Evolutionary conservation across 1,284 basidiomycete species (phyloP), one percentile per base, ranked within the genome.

Genomic region (Malassezia equina): DNA sequence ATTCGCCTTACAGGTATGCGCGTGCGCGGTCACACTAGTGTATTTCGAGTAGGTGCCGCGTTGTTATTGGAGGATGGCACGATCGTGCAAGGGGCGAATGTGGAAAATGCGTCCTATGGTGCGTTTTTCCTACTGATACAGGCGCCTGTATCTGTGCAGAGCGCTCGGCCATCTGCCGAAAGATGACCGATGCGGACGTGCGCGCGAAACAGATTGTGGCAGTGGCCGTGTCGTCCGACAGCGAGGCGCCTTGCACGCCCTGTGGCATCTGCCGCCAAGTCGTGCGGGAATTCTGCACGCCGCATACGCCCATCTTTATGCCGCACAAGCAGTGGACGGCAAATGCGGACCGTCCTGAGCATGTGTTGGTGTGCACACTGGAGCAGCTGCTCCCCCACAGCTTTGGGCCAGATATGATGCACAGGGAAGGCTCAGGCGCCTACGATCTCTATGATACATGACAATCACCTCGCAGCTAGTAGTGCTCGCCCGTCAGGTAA

Each of bases 241-340:
- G 62, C 17, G 47, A 63, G 25, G 61, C 54, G 31, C 62, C 64
- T 19, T 72, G 68, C 45, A 60, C 66, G 31, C 71, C 71, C 2
- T 95, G 90, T 71, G 90, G 90, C 13, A 83, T 93, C 60, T 95
- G 90, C 67, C 83, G 90, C 7, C 90, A 95, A 73, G 81, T 91
- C 51, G 81, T 94, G 49, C 83, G 88, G 51, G 90, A 95, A 75
- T 94, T 94, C 73, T 88, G 87, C 67, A 51, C 43, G 23, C 27
- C 59, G 23, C 75, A 83, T 33, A 85, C 86, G 78, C 87, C 88
- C 0, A 80, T 94, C 48, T 78, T 86, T 32, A 82, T 94, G 55
- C 70, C 55, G 13, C 79, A 34, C 34, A 58, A 55, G 25, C 29
- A 27, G 0, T 58, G 29, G 32, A 44, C 29, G 29, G 23, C 42